phyloP scores from a whole-genome alignment of 2,329 filamentous ascomycete genomes.

The Colletotrichum limetticola region DNA sequence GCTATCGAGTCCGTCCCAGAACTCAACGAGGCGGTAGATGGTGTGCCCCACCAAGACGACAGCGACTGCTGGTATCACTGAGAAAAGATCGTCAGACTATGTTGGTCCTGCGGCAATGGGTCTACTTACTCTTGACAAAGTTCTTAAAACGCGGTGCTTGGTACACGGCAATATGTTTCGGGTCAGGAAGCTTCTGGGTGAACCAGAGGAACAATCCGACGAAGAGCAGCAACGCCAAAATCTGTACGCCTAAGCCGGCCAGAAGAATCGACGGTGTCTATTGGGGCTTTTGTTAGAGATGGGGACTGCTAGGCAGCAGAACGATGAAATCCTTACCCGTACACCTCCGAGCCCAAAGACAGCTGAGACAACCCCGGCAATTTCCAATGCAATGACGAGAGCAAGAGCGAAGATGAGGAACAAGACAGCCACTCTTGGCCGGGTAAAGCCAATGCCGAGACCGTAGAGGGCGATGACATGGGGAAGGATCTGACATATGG shows the following conservation, averaged over 20 bases:
- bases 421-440: conserved; percentile 47
- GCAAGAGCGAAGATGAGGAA: conserved; percentile 46
- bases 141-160: conserved; percentile 53
- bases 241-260: conserved; percentile 57
- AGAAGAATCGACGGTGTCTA: conserved; percentile 53
- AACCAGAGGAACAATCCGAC: conserved; percentile 53
- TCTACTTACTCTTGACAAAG: conserved; percentile 56
- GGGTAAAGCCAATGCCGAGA: conserved; percentile 49
- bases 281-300: conserved; percentile 30
- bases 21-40: conserved; percentile 52
- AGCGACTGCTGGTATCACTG: conserved; percentile 51
- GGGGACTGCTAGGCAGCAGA: background rate
- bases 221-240: conserved; percentile 51
- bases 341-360: conserved; percentile 44
- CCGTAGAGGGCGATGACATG: conserved; percentile 60
- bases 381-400: conserved; percentile 45
- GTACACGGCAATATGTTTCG: conserved; percentile 52
- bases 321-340: conserved; percentile 5
- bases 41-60: conserved; percentile 53
- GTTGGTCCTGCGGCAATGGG: too few relatives aligned
- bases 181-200: conserved; percentile 51
- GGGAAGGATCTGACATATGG: conserved; percentile 57
- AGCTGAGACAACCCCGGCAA: conserved; percentile 44
- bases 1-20: conserved; percentile 48
- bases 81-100: background rate